Percentiles rank a stretch among this genome's conserved stretches.
Evolutionary conservation across 2,329 filamentous ascomycete genomes (phyloP).

Genomic region (Cladosporium velox): DNA sequence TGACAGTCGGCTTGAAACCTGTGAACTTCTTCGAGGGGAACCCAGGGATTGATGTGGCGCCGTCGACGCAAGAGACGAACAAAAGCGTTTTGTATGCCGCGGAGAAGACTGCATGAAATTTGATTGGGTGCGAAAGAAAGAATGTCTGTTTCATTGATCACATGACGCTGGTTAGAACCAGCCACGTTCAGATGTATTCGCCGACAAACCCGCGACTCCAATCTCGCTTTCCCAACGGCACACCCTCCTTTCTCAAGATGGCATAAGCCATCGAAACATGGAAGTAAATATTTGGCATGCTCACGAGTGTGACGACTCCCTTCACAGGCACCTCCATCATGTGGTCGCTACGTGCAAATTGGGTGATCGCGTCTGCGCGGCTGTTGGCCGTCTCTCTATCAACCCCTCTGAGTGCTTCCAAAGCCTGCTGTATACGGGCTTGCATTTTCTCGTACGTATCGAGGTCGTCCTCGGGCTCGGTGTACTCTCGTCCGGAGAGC

Average conservation of each 20-base stretch:
- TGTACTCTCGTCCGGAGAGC: neutral
- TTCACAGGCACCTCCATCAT: neutral
- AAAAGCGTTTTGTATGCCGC: slow-evolving; percentile 35
- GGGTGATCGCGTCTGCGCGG: neutral
- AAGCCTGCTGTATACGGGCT: slow-evolving; percentile 1
- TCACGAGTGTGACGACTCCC: neutral
- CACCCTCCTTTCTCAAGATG: slow-evolving; percentile 5
- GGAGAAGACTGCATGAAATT: neutral
- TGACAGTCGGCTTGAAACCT: slow-evolving; percentile 51
- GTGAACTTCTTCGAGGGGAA: slow-evolving; percentile 58
- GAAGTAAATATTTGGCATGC: slow-evolving; percentile 12
- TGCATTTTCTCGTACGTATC: slow-evolving; percentile 9
- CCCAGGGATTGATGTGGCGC: slow-evolving; percentile 56
- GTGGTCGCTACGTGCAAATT: neutral
- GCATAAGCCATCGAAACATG: slow-evolving; percentile 16
- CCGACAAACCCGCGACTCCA: neutral
- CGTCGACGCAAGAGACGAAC: slow-evolving; percentile 50
- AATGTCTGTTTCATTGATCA: neutral
- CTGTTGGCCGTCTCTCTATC: neutral
- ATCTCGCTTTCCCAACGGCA: slow-evolving; percentile 11
- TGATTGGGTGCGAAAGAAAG: neutral
- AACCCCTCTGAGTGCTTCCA: neutral
- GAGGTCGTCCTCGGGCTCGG: neutral
- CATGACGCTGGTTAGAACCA: neutral
- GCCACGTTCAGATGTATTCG: neutral